Evolutionary conservation across 2,329 filamentous ascomycete genomes (phyloP), one percentile per base, ranked within the genome.

Genomic region (Curvularia lunata): DNA sequence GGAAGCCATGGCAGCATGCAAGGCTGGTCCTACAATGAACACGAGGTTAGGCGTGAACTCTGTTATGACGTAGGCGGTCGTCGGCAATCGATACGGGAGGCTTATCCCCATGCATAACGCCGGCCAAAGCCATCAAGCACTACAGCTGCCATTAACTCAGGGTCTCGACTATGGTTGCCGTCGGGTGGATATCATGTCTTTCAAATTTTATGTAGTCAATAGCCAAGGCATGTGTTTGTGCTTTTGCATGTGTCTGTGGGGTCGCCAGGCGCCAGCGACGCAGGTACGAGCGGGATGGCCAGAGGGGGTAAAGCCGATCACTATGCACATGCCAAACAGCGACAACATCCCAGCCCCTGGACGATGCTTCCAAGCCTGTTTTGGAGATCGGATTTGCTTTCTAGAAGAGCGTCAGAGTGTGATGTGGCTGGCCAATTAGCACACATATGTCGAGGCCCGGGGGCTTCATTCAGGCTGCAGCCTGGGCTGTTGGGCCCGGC

Each of bases 101-200:
- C 90, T 66, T 90, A 94, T 91, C 71, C 93, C 93, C 94, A 97
- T 97, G 76, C 86, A 88, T 74, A 97, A 97, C 54, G 94, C 95
- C 94, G 94, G 63, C 95, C 95, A 77, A 98, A 98, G 82, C 98
- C 95, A 94, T 82, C 93, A 86, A 65, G 90, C 89, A 85, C 97
- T 93, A 87, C 34, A n/a, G 13, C 41, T 12, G 5, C 98, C 93
- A 90, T 97, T 94, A 38, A 49, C n/a, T 43, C 48, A 37, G 40
- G 30, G 27, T 45, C 40, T 45, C 19, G 19, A n/a, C 40, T 40
- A 5, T 49, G 28, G 9, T 42, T 12, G 3, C 12, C 10, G 10
- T 12, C 16, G 13, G 28, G 42, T 54, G 30, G 32, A 45, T 28
- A 37, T 8, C n/a, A 12, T 19, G 10, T 8, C 52, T 42, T 38